phyloP scores from a whole-genome alignment of 2,329 filamentous ascomycete genomes.

The Esteya vermicola region DNA sequence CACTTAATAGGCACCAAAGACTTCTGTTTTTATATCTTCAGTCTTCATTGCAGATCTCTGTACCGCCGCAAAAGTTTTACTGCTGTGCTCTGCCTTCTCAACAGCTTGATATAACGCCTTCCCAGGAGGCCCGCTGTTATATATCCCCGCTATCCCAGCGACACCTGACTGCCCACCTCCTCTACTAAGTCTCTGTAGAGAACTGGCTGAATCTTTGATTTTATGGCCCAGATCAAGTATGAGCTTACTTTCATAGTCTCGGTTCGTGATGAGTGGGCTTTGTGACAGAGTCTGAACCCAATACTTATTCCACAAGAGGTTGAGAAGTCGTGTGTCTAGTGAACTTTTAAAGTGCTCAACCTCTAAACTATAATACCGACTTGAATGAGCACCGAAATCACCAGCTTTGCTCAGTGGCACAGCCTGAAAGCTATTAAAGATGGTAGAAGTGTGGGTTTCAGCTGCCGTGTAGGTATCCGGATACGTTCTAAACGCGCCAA shows the following conservation, averaged over 20 bases:
- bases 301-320: conserved; percentile 96
- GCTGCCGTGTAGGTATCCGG: conserved; percentile 55
- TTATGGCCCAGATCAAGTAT: conserved; percentile 80
- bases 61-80: conserved; percentile 45
- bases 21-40: conserved; percentile 45
- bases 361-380: conserved; percentile 79
- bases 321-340: conserved; percentile 73
- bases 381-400: conserved; percentile 88
- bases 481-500: conserved; percentile 89
- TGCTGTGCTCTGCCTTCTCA: conserved; percentile 45
- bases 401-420: conserved; percentile 90
- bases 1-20: conserved; percentile 27
- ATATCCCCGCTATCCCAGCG: conserved; percentile 14
- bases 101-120: conserved; percentile 32
- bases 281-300: conserved; percentile 94
- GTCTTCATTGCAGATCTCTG: conserved; percentile 50
- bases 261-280: conserved; percentile 78
- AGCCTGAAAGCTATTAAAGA: conserved; percentile 49
- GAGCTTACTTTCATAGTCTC: conserved; percentile 85
- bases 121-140: conserved; percentile 10
- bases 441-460: conserved; percentile 12
- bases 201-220: conserved; percentile 48
- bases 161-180: conserved; percentile 13
- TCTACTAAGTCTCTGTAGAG: conserved; percentile 19
- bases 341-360: conserved; percentile 92